Evolutionary conservation across 306 rosid species (phyloP).

Genomic region (Castanea crenata): DNA sequence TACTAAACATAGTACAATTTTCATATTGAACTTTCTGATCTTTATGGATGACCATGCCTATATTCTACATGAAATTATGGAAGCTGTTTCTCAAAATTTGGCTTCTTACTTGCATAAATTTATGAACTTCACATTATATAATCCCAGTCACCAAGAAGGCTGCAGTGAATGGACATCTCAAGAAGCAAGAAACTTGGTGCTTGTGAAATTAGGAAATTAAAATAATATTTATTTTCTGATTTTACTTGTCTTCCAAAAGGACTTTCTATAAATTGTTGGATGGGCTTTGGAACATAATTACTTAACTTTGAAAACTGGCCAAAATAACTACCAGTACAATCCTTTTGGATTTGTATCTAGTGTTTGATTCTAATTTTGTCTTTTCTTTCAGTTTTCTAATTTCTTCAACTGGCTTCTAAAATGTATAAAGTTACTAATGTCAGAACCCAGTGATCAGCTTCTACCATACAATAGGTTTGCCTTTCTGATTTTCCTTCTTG

Average conservation of each 20-base stretch:
- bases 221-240: background rate
- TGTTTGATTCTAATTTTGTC: slow-evolving; percentile 13
- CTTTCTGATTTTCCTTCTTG: slow-evolving; percentile 18
- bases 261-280: background rate
- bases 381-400: slow-evolving; percentile 72
- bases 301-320: background rate
- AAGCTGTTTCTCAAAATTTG: background rate
- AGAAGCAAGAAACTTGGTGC: background rate
- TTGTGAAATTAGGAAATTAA: background rate
- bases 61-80: background rate
- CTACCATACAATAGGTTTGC: slow-evolving; percentile 75
- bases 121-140: background rate
- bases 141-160: background rate
- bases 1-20: background rate
- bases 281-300: background rate
- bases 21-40: background rate
- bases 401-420: slow-evolving; percentile 96
- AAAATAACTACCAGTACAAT: background rate
- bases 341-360: background rate
- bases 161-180: background rate
- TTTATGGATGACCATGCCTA: background rate
- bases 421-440: slow-evolving; percentile 82
- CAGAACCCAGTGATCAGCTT: slow-evolving; percentile 97
- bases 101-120: background rate
- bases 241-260: background rate